These are phyloP conservation scores for Chlorophyllum brunneum DNA, from an alignment of 768 basidiomycete genomes.

Conservation along the genomic window DNA sequence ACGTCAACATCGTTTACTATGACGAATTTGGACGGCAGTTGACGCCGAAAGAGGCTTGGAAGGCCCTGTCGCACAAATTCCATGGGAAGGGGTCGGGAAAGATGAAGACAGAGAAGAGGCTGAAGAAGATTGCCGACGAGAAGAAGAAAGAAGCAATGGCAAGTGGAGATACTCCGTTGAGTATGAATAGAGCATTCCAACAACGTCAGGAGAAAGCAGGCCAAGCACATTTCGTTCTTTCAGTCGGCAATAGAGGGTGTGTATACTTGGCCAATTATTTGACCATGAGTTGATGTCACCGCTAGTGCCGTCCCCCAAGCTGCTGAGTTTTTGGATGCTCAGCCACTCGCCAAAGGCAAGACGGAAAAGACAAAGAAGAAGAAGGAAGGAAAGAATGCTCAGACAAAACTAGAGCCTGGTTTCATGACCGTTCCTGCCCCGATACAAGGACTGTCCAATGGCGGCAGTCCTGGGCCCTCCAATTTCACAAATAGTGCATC, in stretches of 20 bases:
- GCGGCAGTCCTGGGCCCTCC: slow-evolving; percentile 43
- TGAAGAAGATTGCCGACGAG: slow-evolving; percentile 98
- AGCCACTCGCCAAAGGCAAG: slow-evolving; percentile 79
- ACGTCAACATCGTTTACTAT: slow-evolving; percentile 93
- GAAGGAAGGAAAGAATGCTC: slow-evolving; percentile 59
- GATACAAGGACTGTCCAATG: slow-evolving; percentile 34
- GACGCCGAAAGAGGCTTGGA: slow-evolving; percentile 97
- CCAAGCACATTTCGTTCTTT: slow-evolving; percentile 93
- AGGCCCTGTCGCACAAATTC: slow-evolving; percentile 95
- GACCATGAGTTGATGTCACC: slow-evolving; percentile 13
- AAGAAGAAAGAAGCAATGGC: slow-evolving; percentile 91
- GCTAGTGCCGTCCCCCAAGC: slow-evolving; percentile 83
- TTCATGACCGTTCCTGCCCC: slow-evolving; percentile 75
- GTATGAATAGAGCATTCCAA: slow-evolving; percentile 94
- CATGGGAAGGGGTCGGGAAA: slow-evolving; percentile 96
- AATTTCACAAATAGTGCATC: slow-evolving; percentile 27
- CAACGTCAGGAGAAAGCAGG: slow-evolving; percentile 91
- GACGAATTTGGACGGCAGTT: slow-evolving; percentile 90
- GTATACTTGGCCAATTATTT: slow-evolving; percentile 22
- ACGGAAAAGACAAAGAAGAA: slow-evolving; percentile 81
- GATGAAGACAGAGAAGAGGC: slow-evolving; percentile 94
- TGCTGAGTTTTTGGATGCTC: slow-evolving; percentile 74
- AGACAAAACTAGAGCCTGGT: slow-evolving; percentile 47
- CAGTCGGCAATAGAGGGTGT: slow-evolving; percentile 89
- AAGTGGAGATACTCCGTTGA: slow-evolving; percentile 92